Evolutionary conservation across 2,329 filamentous ascomycete genomes (phyloP).

Genomic region (Escovopsis weberi): DNA sequence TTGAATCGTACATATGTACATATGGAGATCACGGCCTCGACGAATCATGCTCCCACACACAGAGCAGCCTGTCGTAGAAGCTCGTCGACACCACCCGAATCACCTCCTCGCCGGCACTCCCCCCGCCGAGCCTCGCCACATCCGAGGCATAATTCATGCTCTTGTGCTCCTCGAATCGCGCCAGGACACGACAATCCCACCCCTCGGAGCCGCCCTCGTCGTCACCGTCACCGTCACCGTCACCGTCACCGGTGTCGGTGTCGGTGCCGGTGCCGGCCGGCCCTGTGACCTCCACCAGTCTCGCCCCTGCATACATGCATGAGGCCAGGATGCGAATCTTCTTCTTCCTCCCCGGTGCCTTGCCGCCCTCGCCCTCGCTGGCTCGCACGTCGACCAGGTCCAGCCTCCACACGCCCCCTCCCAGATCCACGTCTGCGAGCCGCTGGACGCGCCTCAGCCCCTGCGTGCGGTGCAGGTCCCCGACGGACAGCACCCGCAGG

Average conservation of each 20-base stretch:
- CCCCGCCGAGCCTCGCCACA: constrained; percentile 29
- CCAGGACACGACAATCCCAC: constrained; percentile 52
- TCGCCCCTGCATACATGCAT: constrained; percentile 82
- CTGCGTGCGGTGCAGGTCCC: constrained; percentile 16
- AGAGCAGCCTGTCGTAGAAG: constrained; percentile 61
- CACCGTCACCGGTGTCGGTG: too few relatives aligned
- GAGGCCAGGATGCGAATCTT: constrained; percentile 54
- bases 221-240: too few relatives aligned
- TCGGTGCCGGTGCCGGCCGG: constrained; percentile 14
- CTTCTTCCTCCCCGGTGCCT: constrained; percentile 4
- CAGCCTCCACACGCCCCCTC: constrained; percentile 76
- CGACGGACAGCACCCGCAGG: constrained; percentile 50
- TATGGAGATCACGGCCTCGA: not conserved
- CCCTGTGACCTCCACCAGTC: constrained; percentile 35
- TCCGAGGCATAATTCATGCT: constrained; percentile 95
- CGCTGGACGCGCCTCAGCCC: constrained; percentile 27
- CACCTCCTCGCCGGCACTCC: constrained; percentile 23
- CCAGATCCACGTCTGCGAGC: constrained; percentile 53
- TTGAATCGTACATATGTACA: too few relatives aligned
- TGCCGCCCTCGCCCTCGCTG: constrained; percentile 7
- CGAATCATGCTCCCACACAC: constrained; percentile 41
- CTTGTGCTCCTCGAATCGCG: constrained; percentile 67
- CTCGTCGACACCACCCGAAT: constrained; percentile 52
- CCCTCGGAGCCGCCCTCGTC: constrained; percentile 6
- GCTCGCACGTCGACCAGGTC: constrained; percentile 37